Percentiles rank a stretch among this genome's conserved stretches.
Conservation (phyloP, 306 rosid genomes). For the Rubus idaeus region DNA sequence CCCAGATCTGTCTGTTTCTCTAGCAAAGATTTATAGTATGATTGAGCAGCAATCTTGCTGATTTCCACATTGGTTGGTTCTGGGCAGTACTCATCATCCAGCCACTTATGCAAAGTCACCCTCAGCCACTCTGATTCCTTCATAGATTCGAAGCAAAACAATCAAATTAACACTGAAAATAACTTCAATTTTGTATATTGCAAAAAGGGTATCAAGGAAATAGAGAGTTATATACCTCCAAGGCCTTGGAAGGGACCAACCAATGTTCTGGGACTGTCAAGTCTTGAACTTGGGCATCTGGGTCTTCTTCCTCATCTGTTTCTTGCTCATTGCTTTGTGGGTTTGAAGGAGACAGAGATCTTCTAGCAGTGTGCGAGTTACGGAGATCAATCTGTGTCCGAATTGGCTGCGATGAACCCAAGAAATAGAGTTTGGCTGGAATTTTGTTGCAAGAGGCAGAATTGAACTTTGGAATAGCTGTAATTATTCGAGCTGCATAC, state of each 20-base stretch:
- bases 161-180: background rate
- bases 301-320: slow-evolving; percentile 29
- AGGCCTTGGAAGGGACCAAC: slow-evolving; percentile 65
- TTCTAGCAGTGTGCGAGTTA: slow-evolving; percentile 15
- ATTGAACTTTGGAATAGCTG: slow-evolving; percentile 7
- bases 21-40: slow-evolving; percentile 63
- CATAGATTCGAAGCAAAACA: slow-evolving; percentile 7
- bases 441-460: slow-evolving; percentile 9
- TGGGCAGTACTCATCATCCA: slow-evolving; percentile 96
- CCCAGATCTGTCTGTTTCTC: slow-evolving; percentile 67
- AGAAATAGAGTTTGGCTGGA: slow-evolving; percentile 9
- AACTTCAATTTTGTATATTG: background rate
- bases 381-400: background rate
- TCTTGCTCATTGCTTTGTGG: slow-evolving; percentile 30
- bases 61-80: slow-evolving; percentile 85
- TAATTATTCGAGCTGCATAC: slow-evolving; percentile 17
- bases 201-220: slow-evolving; percentile 3
- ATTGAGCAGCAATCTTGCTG: slow-evolving; percentile 82
- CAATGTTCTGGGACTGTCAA: slow-evolving; percentile 70
- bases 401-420: slow-evolving; percentile 17
- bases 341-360: slow-evolving; percentile 32
- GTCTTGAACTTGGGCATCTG: slow-evolving; percentile 51
- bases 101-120: slow-evolving; percentile 73
- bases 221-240: slow-evolving; percentile 48
- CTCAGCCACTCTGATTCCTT: slow-evolving; percentile 98